Evolutionary conservation across 2,329 filamentous ascomycete genomes (phyloP).

Genomic region (Beauveria australis): DNA sequence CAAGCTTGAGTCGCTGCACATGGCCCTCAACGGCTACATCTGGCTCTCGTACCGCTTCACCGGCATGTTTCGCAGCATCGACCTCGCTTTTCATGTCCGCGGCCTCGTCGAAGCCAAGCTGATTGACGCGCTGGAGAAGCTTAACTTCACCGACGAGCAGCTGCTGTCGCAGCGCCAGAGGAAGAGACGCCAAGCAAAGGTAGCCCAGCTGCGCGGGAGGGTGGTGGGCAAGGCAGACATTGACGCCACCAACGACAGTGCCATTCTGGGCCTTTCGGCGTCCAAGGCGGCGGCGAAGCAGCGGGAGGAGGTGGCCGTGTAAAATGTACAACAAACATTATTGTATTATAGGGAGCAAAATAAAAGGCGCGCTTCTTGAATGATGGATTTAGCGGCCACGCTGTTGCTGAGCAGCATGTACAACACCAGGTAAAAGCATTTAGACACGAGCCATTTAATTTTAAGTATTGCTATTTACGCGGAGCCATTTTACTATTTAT

Average conservation of each 20-base stretch:
- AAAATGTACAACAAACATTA: neutral
- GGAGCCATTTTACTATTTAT: too few relatives aligned
- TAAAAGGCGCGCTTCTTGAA: neutral
- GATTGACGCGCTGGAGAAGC: slow-evolving; percentile 33
- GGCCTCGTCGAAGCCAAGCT: slow-evolving; percentile 69
- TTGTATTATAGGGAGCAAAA: neutral
- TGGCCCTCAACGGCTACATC: slow-evolving; percentile 73
- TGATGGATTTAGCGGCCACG: neutral
- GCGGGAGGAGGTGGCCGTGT: neutral
- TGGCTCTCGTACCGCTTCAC: slow-evolving; percentile 90
- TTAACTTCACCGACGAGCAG: slow-evolving; percentile 38
- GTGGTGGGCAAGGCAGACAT: neutral
- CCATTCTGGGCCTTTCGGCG: neutral
- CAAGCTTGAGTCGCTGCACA: slow-evolving; percentile 70
- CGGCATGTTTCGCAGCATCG: slow-evolving; percentile 68
- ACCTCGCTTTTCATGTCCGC: slow-evolving; percentile 73
- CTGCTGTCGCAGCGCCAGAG: slow-evolving; percentile 20
- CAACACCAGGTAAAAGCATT: neutral
- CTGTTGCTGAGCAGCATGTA: neutral
- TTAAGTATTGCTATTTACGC: too few relatives aligned
- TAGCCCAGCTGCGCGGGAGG: neutral
- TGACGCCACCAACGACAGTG: neutral
- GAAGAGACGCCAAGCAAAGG: slow-evolving; percentile 17
- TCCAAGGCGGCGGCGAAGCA: neutral
- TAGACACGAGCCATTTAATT: neutral